These are phyloP conservation scores for Talaromyces thailandensis DNA, from an alignment of 495 filamentous ascomycete species.

Conservation along the genomic window DNA sequence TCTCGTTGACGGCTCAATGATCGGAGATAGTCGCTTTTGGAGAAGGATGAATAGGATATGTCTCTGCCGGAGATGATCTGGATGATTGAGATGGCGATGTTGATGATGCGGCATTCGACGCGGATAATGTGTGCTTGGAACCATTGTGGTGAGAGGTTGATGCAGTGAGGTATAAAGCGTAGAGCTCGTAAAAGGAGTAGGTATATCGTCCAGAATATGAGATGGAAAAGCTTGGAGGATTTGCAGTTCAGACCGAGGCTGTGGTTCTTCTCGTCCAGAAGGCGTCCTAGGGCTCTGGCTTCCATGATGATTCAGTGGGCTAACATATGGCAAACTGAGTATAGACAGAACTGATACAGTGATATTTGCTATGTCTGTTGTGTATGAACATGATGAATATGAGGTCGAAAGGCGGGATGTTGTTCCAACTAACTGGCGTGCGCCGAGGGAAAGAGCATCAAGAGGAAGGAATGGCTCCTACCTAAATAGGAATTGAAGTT, in stretches of 20 bases:
- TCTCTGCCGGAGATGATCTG: background rate
- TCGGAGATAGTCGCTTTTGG: background rate
- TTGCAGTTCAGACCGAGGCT: background rate
- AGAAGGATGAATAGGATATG: background rate
- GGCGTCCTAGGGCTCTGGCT: background rate
- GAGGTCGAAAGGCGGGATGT: background rate
- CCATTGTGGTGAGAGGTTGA: background rate
- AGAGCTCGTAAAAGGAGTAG: slow-evolving; percentile 2
- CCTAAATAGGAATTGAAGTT: background rate
- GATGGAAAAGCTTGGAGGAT: background rate
- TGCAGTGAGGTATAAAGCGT: background rate
- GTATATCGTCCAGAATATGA: background rate
- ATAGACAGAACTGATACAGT: background rate
- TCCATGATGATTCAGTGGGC: background rate
- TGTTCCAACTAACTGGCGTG: background rate
- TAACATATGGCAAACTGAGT: background rate
- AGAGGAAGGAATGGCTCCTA: background rate
- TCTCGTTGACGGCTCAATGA: background rate
- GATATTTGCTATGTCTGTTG: background rate
- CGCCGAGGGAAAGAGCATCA: background rate
- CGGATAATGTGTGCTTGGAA: background rate
- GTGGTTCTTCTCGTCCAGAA: background rate
- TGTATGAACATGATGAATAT: background rate
- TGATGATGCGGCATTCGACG: background rate
- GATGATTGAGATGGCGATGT: slow-evolving; percentile 1